Base-by-base conservation (phyloP, 148 eudicot species). In the Persicaria maculosa region DNA sequence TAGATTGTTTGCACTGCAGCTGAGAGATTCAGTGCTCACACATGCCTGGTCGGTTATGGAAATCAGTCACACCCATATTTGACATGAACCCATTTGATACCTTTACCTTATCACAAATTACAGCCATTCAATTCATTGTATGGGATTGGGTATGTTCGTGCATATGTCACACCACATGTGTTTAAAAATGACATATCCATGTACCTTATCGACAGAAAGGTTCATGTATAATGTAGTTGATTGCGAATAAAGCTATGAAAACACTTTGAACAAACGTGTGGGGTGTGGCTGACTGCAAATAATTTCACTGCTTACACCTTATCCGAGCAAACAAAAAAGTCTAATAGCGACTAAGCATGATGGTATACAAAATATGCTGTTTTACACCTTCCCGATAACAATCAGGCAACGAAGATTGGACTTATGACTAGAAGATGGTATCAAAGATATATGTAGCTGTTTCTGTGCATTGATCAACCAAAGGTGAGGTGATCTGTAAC, bases 381-480 rank as follows among this genome's bases (percentile, higher is more conserved):
- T 31, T 31, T 61, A 44, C 68, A 31, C 68, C 68, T 61, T 61
- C 16, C 9, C 36, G 6, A 25, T 25, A 25, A 61, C 44, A 61
- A 61, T 31, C 68, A 61, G 68, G 68, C 68, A 61, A 61, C 15
- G 12, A 14, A 61, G 68, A 25, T 9, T 61, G 43, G 68, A 44
- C 68, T 61, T 61, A 61, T 61, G 46, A 65, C 25, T 20, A 59
- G 25, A 0, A 12, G 40, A 12, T 59, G 9, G 19, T 57, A 19
- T 59, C 43, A 53, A 16, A 31, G 7, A 52, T 22, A 59, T 16
- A 20, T 59, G 25, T 59, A 59, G 43, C 25, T 59, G 36, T 2
- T 31, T 31, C 40, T 59, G 65, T 59, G 65, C 65, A 59, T 59
- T 59, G 65, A 59, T 59, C 65, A 59, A 59, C 6, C 61, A 57